Percentiles rank a stretch among this genome's conserved stretches.
These are phyloP conservation scores for Areca catechu DNA, from an alignment of 176 grass and related monocot genomes.

Conservation along the genomic window DNA sequence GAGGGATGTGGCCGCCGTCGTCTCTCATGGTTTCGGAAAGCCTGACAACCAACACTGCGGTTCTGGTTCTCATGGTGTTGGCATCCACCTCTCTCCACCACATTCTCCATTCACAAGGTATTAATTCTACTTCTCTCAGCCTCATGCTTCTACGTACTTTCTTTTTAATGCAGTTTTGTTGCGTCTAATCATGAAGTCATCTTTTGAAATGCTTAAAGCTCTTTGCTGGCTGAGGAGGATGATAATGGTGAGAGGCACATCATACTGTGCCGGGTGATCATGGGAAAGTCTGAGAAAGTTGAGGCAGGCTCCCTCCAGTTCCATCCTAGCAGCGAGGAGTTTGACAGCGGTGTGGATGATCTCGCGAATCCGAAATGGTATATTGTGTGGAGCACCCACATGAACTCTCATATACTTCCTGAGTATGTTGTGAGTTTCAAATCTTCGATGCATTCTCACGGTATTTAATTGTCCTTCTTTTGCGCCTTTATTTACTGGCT, in stretches of 20 bases:
- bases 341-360: slow-evolving; percentile 70
- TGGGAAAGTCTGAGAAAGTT: slow-evolving; percentile 51
- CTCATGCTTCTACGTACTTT: no score
- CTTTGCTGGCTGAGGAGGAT: slow-evolving; percentile 40
- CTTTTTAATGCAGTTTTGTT: neutral
- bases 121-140: no score
- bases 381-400: slow-evolving; percentile 67
- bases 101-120: slow-evolving; percentile 42
- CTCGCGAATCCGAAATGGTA: slow-evolving; percentile 54
- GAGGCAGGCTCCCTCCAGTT: slow-evolving; percentile 36
- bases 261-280: slow-evolving; percentile 67
- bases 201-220: slow-evolving; percentile 24
- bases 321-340: slow-evolving; percentile 42
- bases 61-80: slow-evolving; percentile 34
- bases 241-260: slow-evolving; percentile 55
- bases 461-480: neutral
- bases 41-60: slow-evolving; percentile 25
- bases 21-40: slow-evolving; percentile 34
- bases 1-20: slow-evolving; percentile 32
- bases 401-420: slow-evolving; percentile 70
- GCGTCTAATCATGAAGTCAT: neutral
- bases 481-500: neutral
- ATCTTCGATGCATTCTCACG: slow-evolving; percentile 20
- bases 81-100: slow-evolving; percentile 65
- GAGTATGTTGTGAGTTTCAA: slow-evolving; percentile 87